phyloP scores from a whole-genome alignment of 2,329 filamentous ascomycete genomes.

The Cyphellophora attinorum region DNA sequence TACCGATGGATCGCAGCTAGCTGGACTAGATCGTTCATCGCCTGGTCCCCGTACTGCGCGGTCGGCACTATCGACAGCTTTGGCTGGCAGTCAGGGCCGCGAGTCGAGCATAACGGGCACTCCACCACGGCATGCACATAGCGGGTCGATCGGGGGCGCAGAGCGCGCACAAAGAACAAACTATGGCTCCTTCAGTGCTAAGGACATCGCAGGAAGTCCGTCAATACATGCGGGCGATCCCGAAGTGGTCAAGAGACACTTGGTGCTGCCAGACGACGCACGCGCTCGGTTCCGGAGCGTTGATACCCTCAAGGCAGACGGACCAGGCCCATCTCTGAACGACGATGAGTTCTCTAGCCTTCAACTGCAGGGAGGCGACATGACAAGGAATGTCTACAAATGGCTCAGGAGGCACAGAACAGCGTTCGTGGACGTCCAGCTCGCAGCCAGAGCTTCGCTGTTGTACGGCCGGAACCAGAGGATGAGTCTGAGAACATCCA shows the following conservation, averaged over 20 bases:
- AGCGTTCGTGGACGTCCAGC: constrained; percentile 48
- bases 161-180: constrained; percentile 54
- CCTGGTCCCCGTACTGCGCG: constrained; percentile 67
- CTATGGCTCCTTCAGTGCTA: constrained; percentile 69
- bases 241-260: constrained; percentile 80
- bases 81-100: constrained; percentile 61
- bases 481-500: constrained; percentile 75
- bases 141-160: constrained; percentile 45
- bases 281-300: constrained; percentile 27
- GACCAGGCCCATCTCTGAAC: constrained; percentile 30
- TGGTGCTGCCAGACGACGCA: constrained; percentile 58
- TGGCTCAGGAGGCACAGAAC: constrained; percentile 82
- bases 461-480: constrained; percentile 67
- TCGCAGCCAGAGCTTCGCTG: constrained; percentile 80
- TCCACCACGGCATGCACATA: constrained; percentile 1
- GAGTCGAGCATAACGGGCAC: constrained; percentile 28
- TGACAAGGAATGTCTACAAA: constrained; percentile 88
- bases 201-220: constrained; percentile 43
- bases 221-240: constrained; percentile 73
- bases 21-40: constrained; percentile 42
- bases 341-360: constrained; percentile 89
- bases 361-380: constrained; percentile 84
- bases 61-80: constrained; percentile 79
- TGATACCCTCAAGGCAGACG: constrained; percentile 21
- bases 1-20: not conserved